These are phyloP conservation scores for Myriosclerotinia duriaeana DNA, from an alignment of 2,329 filamentous ascomycete genomes.

Conservation along the genomic window DNA sequence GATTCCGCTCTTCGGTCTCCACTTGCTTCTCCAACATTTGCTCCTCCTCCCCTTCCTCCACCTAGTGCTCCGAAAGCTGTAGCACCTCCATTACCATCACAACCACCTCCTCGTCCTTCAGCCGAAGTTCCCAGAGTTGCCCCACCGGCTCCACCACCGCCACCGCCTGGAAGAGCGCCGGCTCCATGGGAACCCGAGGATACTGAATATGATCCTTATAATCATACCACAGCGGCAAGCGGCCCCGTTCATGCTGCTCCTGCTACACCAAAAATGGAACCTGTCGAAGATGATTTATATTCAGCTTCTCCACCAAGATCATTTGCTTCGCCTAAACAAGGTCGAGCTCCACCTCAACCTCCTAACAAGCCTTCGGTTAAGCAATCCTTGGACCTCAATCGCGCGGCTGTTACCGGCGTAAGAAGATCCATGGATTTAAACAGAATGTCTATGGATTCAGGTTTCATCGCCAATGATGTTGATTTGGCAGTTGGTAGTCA, in stretches of 20 bases:
- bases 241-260: slow-evolving; percentile 26
- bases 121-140: slow-evolving; percentile 68
- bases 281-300: slow-evolving; percentile 40
- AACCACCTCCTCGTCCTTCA: slow-evolving; percentile 57
- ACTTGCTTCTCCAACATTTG: slow-evolving; percentile 43
- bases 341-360: slow-evolving; percentile 48
- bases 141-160: slow-evolving; percentile 57
- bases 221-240: slow-evolving; percentile 44
- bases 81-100: slow-evolving; percentile 65
- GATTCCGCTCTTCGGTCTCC: slow-evolving; percentile 56
- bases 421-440: slow-evolving; percentile 66
- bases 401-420: slow-evolving; percentile 45
- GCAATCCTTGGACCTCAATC: slow-evolving; percentile 64
- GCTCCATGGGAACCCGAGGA: slow-evolving; percentile 59
- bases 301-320: slow-evolving; percentile 40
- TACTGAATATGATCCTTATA: slow-evolving; percentile 71
- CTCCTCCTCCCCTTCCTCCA: slow-evolving; percentile 55
- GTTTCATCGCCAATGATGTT: slow-evolving; percentile 84
- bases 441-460: slow-evolving; percentile 73
- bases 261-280: slow-evolving; percentile 30
- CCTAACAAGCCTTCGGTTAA: slow-evolving; percentile 46
- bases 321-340: slow-evolving; percentile 40
- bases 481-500: slow-evolving; percentile 71
- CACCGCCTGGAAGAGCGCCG: slow-evolving; percentile 40
- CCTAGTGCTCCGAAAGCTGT: slow-evolving; percentile 56